phyloP scores from a whole-genome alignment of 768 basidiomycete species.

The Leccinum variicolor region DNA sequence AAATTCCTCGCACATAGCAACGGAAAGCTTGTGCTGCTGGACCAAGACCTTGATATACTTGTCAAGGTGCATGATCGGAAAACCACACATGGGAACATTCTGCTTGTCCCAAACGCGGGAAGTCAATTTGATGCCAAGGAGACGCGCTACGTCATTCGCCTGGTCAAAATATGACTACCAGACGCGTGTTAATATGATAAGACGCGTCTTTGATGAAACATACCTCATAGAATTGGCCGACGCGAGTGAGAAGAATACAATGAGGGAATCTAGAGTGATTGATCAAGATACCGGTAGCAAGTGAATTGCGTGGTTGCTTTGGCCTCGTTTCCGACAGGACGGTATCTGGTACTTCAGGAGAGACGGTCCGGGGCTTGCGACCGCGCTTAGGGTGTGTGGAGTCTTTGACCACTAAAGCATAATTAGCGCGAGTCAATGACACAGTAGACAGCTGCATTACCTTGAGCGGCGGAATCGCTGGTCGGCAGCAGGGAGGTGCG shows the following conservation, averaged over 20 bases:
- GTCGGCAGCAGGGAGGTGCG: not conserved
- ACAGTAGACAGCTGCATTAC: slow-evolving; percentile 1
- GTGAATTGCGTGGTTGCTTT: slow-evolving; percentile 40
- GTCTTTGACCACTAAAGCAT: not conserved
- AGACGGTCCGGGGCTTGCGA: slow-evolving; percentile 14
- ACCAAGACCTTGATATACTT: slow-evolving; percentile 85
- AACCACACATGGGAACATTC: slow-evolving; percentile 83
- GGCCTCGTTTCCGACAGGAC: not conserved
- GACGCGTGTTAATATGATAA: slow-evolving; percentile 4
- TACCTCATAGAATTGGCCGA: slow-evolving; percentile 96
- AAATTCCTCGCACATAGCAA: slow-evolving; percentile 94
- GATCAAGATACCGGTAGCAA: slow-evolving; percentile 66
- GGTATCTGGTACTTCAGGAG: not conserved
- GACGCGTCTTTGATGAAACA: slow-evolving; percentile 7
- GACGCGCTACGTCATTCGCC: slow-evolving; percentile 69
- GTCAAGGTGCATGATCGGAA: slow-evolving; percentile 81
- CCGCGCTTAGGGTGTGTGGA: slow-evolving; percentile 11
- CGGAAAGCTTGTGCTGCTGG: slow-evolving; percentile 77
- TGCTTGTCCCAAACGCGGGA: slow-evolving; percentile 69
- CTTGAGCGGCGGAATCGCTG: not conserved
- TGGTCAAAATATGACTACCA: slow-evolving; percentile 91
- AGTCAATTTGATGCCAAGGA: slow-evolving; percentile 83
- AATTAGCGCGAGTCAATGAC: not conserved
- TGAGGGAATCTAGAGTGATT: slow-evolving; percentile 80
- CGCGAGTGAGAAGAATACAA: slow-evolving; percentile 85